Conservation (phyloP, 805 yeast species). For the Grigorovia transvaalensis region DNA sequence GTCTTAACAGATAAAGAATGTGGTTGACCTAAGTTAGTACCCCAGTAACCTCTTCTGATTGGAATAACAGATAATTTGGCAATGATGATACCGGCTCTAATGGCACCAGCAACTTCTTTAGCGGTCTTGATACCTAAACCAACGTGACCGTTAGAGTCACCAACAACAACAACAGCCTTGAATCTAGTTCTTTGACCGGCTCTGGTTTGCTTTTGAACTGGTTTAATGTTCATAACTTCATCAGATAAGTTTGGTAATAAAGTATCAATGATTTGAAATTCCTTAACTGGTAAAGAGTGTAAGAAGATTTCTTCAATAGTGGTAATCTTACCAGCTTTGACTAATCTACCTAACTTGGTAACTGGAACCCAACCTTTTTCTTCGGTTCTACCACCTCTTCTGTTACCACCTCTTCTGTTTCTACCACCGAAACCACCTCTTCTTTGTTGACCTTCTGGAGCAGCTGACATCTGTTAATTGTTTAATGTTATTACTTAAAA, state of each 20-base stretch:
- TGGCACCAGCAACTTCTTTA: slow-evolving; percentile 99
- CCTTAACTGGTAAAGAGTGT: slow-evolving; percentile 99
- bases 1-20: slow-evolving; percentile 97
- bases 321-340: slow-evolving; percentile 95
- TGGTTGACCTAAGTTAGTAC: slow-evolving; percentile 98
- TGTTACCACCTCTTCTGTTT: slow-evolving; percentile 49
- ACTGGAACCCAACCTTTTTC: slow-evolving; percentile 99
- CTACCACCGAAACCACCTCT: slow-evolving; percentile 47
- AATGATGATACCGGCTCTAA: slow-evolving; percentile 98
- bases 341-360: slow-evolving; percentile 99
- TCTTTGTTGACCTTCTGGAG: slow-evolving; percentile 27
- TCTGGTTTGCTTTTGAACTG: slow-evolving; percentile 99
- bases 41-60: slow-evolving; percentile 99
- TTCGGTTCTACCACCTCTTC: slow-evolving; percentile 75
- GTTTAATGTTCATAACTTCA: slow-evolving; percentile 99
- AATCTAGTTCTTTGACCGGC: slow-evolving; percentile 99
- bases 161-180: slow-evolving; percentile 99
- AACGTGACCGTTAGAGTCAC: slow-evolving; percentile 99
- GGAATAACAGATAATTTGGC: slow-evolving; percentile 98
- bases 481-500: slow-evolving; percentile 8
- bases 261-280: slow-evolving; percentile 96
- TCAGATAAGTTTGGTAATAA: slow-evolving; percentile 92
- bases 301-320: slow-evolving; percentile 97
- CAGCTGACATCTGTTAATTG: slow-evolving; percentile 31
- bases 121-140: slow-evolving; percentile 99